Evolutionary conservation across 495 filamentous ascomycete species (phyloP).

Genomic region (Stereocaulon alpinum): DNA sequence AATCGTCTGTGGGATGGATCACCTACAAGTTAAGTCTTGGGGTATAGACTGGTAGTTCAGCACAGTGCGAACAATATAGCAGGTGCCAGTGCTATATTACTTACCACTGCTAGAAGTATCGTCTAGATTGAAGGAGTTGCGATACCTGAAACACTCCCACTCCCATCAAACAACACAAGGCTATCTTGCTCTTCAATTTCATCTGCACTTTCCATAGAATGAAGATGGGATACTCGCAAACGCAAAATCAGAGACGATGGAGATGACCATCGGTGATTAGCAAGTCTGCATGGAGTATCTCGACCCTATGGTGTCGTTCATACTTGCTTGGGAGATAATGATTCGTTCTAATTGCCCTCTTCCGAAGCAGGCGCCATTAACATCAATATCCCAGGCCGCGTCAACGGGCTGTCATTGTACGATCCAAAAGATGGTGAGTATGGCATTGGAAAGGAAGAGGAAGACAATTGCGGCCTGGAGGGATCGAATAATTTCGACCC

Average conservation of each 20-base stretch:
- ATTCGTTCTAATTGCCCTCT: slow-evolving; percentile 8
- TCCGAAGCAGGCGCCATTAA: not conserved
- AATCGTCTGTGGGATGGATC: not conserved
- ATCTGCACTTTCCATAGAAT: slow-evolving; percentile 24
- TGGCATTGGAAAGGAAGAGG: not conserved
- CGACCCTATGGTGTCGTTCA: not conserved
- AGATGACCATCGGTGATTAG: not conserved
- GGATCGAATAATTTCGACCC: not conserved
- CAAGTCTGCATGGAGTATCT: not conserved
- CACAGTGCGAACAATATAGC: slow-evolving; percentile 6
- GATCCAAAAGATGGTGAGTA: slow-evolving; percentile 4
- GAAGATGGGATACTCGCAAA: slow-evolving; percentile 28
- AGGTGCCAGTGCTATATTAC: slow-evolving; percentile 11
- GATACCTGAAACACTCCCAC: slow-evolving; percentile 17
- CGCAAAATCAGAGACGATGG: slow-evolving; percentile 22
- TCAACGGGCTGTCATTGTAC: slow-evolving; percentile 4
- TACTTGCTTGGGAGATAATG: slow-evolving; percentile 10
- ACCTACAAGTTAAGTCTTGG: slow-evolving; percentile 4
- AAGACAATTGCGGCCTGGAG: not conserved
- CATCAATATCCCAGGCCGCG: not conserved
- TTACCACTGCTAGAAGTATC: no score
- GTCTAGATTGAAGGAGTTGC: not conserved
- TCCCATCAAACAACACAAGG: slow-evolving; percentile 29
- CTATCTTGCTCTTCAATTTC: slow-evolving; percentile 25
- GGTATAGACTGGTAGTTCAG: slow-evolving; percentile 9